Evolutionary conservation across 2,329 filamentous ascomycete species (phyloP).

Genomic region (Colletotrichum acutatum): DNA sequence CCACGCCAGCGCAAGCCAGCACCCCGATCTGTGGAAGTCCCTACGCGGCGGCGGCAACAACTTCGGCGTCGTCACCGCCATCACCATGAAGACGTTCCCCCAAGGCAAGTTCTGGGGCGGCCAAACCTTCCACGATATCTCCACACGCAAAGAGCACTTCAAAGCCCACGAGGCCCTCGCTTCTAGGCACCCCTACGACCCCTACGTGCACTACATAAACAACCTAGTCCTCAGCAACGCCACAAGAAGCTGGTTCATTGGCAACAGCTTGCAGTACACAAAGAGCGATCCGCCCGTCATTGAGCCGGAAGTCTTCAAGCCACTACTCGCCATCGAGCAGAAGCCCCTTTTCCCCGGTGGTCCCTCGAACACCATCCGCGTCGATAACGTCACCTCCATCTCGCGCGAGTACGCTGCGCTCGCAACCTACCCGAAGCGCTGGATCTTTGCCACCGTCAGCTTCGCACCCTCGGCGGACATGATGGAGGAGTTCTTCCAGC

Average conservation of each 20-base stretch:
- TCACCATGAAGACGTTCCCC: not conserved
- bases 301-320: not conserved
- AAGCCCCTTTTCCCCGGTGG: not conserved
- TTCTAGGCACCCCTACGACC: conserved; percentile 1
- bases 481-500: conserved; percentile 19
- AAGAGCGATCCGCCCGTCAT: not conserved
- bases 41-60: conserved; percentile 58
- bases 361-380: conserved; percentile 5
- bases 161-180: conserved; percentile 4
- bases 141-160: conserved; percentile 8
- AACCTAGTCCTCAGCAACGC: conserved; percentile 18
- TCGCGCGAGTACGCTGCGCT: conserved; percentile 16
- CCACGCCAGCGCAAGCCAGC: conserved; percentile 46
- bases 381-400: conserved; percentile 16
- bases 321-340: not conserved
- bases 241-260: conserved; percentile 11
- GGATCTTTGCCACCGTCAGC: conserved; percentile 4
- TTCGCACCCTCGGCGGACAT: conserved; percentile 9
- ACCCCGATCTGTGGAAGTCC: conserved; percentile 55
- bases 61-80: conserved; percentile 49
- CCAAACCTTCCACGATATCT: conserved; percentile 19
- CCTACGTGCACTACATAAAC: conserved; percentile 23
- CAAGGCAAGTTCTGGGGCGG: conserved; percentile 23
- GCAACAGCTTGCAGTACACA: conserved; percentile 23
- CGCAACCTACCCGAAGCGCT: conserved; percentile 12